These are phyloP conservation scores for Phytophthora pisi DNA, from an alignment of 352 stramenopile species.

Conservation along the genomic window DNA sequence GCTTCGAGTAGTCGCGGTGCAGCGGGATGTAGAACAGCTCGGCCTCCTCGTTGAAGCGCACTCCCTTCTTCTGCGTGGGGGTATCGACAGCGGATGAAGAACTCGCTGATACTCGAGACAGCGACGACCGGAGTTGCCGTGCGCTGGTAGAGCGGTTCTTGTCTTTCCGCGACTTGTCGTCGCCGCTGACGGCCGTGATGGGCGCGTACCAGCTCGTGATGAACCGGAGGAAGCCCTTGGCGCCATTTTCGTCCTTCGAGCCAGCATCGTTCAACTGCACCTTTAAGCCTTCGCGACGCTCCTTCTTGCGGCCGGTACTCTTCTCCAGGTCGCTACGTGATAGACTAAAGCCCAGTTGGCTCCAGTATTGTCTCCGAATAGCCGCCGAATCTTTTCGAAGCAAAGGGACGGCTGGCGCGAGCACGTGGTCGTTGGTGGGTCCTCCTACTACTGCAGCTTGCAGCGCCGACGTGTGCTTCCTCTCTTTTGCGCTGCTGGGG, in stretches of 20 bases:
- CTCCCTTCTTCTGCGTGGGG: constrained; percentile 38
- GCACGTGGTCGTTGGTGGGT: constrained; percentile 25
- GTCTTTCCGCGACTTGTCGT: constrained; percentile 33
- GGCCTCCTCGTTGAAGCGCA: constrained; percentile 78
- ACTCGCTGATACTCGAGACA: constrained; percentile 28
- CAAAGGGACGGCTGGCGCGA: constrained; percentile 35
- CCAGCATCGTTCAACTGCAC: constrained; percentile 76
- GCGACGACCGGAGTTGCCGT: constrained; percentile 28
- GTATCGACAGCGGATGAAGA: constrained; percentile 16
- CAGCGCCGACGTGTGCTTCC: constrained; percentile 16
- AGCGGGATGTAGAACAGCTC: constrained; percentile 89
- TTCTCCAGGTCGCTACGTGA: constrained; percentile 85
- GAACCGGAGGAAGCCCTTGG: constrained; percentile 81
- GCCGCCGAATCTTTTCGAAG: constrained; percentile 83
- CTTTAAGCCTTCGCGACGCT: constrained; percentile 75
- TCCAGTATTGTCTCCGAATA: constrained; percentile 89
- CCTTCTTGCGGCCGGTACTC: constrained; percentile 63
- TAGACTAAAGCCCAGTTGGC: constrained; percentile 79
- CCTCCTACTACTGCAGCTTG: constrained; percentile 15
- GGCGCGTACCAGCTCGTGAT: constrained; percentile 81
- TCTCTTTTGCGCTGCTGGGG: constrained; percentile 24
- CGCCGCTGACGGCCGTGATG: constrained; percentile 33
- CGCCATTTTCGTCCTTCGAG: constrained; percentile 36
- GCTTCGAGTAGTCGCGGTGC: constrained; percentile 86
- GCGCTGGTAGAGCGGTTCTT: constrained; percentile 8